Evolutionary conservation across 148 eudicot species (phyloP), one percentile per base, ranked within the genome.

Genomic region (Spergularia bocconei): DNA sequence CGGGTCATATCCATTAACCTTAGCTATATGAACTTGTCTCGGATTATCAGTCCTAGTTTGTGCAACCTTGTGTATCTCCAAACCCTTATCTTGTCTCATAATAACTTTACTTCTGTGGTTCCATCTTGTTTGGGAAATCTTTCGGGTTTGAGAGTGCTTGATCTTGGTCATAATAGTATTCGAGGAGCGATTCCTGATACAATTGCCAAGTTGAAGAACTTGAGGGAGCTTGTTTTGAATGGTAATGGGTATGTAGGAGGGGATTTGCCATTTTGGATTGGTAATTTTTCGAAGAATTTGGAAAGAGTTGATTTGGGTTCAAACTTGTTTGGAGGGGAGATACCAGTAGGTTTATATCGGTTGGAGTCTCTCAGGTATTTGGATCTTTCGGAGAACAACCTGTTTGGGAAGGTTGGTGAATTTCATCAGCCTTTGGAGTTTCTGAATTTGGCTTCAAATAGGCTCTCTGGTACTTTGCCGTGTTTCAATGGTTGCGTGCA

Each of bases 391-490:
- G 84, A 79, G 61, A 95, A 95, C 77, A 67, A 50, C 57, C 71
- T 95, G 65, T 75, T 79, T 14, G 97, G 97, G 65, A 82, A 67
- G 67, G 74, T 95, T 56, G 77, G 75, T 50, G 92, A 89, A 72
- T 92, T 91, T 82, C 79, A 77, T 71, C 96, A 88, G 76, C 78
- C 89, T 73, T 85, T 95, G 85, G 89, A 77, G 79, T 77, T 78
- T 78, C 86, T 95, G 56, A 85, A 86, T 78, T 87, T 95, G 13
- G 91, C 81, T 48, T 84, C 88, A 15, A 95, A 95, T 77, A 83
- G 38, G 17, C 69, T 94, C 69, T 85, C 86, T 57, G 97, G 97
- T 64, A 87, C 91, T 72, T 78, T 91, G 78, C 92, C 93, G 70
- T 94, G 98, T 87, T 86, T 94, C 68, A 77, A 83, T 41, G 80